A percentile compares a stretch with the other conserved stretches of the same genome.
These are phyloP conservation scores for Amanita muscaria DNA, from an alignment of 768 basidiomycete species.

Conservation along the genomic window DNA sequence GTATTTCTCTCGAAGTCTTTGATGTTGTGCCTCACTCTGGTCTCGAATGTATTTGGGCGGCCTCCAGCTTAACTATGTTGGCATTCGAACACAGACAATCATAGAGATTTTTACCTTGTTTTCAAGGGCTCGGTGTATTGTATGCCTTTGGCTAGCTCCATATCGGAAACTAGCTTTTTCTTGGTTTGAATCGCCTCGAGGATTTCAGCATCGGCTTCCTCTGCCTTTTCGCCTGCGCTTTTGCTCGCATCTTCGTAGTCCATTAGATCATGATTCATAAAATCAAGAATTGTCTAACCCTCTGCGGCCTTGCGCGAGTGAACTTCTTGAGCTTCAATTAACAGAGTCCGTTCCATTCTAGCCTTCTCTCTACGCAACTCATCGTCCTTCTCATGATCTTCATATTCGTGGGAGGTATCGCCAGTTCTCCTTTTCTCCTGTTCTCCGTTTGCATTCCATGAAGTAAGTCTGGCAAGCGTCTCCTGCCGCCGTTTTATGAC, in stretches of 20 bases:
- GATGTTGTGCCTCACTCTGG: constrained; percentile 58
- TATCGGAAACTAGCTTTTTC: constrained; percentile 84
- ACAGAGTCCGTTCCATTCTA: constrained; percentile 76
- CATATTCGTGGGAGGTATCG: constrained; percentile 51
- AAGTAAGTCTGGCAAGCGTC: constrained; percentile 67
- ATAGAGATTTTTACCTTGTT: constrained; percentile 48
- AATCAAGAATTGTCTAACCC: constrained; percentile 35
- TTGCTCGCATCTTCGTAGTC: constrained; percentile 65
- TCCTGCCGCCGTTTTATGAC: constrained; percentile 78
- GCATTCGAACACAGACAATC: constrained; percentile 3
- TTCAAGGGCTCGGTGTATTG: constrained; percentile 80
- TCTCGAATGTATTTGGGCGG: constrained; percentile 79
- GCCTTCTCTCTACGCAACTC: constrained; percentile 65
- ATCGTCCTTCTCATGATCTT: constrained; percentile 74
- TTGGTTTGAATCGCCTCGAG: constrained; percentile 86
- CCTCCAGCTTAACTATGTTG: constrained; percentile 55
- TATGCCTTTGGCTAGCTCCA: constrained; percentile 91
- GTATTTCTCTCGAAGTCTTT: constrained; percentile 75
- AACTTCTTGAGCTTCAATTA: constrained; percentile 94
- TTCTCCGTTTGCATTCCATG: constrained; percentile 46
- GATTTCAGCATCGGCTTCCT: constrained; percentile 87
- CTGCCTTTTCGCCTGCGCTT: constrained; percentile 74
- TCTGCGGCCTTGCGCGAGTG: constrained; percentile 75
- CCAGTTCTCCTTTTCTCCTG: constrained; percentile 47
- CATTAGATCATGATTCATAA: constrained; percentile 3